phyloP scores from a whole-genome alignment of 306 rosid species.

The Fragaria nilgerrensis region DNA sequence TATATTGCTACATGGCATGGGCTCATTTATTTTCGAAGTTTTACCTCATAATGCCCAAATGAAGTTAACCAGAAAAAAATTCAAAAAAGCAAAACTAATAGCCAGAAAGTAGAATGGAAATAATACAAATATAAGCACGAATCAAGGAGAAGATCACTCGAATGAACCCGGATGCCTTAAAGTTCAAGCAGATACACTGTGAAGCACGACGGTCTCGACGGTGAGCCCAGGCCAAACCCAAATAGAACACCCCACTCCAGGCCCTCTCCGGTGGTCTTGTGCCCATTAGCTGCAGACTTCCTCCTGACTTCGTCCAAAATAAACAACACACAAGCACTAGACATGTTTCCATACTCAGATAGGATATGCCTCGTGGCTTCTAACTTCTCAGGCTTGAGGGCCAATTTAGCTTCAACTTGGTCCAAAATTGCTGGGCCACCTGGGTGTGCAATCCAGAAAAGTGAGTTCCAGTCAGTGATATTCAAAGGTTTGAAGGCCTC shows the following conservation, averaged over 20 bases:
- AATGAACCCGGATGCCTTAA: background rate
- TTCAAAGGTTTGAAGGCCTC: conserved; percentile 55
- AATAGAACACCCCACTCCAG: conserved; percentile 74
- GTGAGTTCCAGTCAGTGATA: conserved; percentile 51
- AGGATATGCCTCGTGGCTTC: conserved; percentile 51
- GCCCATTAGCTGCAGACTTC: conserved; percentile 40
- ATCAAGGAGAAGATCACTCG: background rate
- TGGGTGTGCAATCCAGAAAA: conserved; percentile 62
- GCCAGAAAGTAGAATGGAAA: background rate
- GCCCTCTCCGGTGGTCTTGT: conserved; percentile 47
- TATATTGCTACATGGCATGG: background rate
- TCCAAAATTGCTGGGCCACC: conserved; percentile 59
- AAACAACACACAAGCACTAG: conserved; percentile 73
- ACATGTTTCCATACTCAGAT: conserved; percentile 68
- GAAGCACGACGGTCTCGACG: conserved; percentile 59
- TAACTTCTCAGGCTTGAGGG: conserved; percentile 43
- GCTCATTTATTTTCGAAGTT: background rate
- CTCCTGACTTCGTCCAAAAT: conserved; percentile 63
- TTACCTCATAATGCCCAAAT: background rate
- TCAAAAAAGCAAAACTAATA: background rate
- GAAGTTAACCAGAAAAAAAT: background rate
- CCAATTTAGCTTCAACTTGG: conserved; percentile 43
- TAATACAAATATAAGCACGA: background rate
- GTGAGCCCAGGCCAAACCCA: conserved; percentile 74
- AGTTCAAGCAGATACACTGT: conserved; percentile 29